Conservation (phyloP, 1,139 yeast species). For the Fermentozyma sake region DNA sequence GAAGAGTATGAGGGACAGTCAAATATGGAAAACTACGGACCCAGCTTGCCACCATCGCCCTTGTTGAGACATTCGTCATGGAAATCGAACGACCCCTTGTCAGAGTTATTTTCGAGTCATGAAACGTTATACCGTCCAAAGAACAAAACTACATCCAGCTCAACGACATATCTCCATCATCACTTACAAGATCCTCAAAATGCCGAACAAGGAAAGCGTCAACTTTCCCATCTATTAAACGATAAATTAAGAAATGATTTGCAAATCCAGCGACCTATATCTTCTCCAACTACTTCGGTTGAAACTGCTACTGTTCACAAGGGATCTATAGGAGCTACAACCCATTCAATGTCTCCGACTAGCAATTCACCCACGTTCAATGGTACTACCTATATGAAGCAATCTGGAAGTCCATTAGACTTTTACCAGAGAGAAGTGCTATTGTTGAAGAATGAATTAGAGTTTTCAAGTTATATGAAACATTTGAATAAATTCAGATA, state of each 20-base stretch:
- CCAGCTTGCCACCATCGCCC: constrained; percentile 1
- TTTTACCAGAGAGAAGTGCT: constrained; percentile 57
- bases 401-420: constrained; percentile 26
- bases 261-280: constrained; percentile 13
- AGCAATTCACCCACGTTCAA: neutral
- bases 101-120: constrained; percentile 29
- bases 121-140: constrained; percentile 26
- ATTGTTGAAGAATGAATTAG: constrained; percentile 57
- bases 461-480: constrained; percentile 51
- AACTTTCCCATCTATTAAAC: constrained; percentile 6
- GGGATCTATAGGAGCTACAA: constrained; percentile 5
- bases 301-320: constrained; percentile 21
- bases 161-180: constrained; percentile 2
- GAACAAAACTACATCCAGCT: constrained; percentile 2
- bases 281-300: constrained; percentile 22
- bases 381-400: neutral
- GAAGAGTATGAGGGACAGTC: too few species aligned
- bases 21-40: neutral
- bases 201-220: constrained; percentile 1
- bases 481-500: constrained; percentile 47
- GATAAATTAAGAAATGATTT: constrained; percentile 16
- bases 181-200: constrained; percentile 1
- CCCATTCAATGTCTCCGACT: constrained; percentile 2
- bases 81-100: constrained; percentile 16
- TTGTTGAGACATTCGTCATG: constrained; percentile 1